Conservation (phyloP, 2,329 filamentous ascomycete genomes). For the Davidsoniella neocaledoniae region DNA sequence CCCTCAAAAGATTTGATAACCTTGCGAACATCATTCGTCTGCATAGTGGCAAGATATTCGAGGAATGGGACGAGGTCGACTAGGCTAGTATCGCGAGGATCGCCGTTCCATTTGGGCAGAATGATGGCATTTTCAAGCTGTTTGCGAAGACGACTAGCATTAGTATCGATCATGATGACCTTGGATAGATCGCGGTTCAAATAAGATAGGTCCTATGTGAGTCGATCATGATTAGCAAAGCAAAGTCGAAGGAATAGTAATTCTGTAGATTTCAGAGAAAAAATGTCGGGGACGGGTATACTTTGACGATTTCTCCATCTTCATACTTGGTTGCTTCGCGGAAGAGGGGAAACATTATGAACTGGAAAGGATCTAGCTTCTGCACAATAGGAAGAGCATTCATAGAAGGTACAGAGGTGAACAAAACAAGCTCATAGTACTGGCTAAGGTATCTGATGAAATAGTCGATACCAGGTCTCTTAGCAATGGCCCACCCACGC, state of each 20-base stretch:
- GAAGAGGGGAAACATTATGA: conserved; percentile 90
- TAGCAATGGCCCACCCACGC: conserved; percentile 88
- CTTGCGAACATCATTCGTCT: conserved; percentile 70
- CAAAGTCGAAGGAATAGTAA: background rate
- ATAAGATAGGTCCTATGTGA: conserved; percentile 75
- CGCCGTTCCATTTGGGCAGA: conserved; percentile 75
- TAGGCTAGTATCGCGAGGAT: conserved; percentile 68
- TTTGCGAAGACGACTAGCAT: conserved; percentile 61
- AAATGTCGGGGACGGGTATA: conserved; percentile 22
- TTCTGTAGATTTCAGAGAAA: background rate
- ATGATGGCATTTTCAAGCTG: conserved; percentile 97
- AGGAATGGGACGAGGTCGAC: conserved; percentile 88
- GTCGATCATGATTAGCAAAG: background rate
- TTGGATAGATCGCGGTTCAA: conserved; percentile 92
- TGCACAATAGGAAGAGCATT: conserved; percentile 76
- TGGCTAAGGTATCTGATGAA: conserved; percentile 93
- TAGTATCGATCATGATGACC: conserved; percentile 85
- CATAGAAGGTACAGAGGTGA: conserved; percentile 72
- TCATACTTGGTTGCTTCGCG: conserved; percentile 95
- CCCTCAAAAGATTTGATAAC: conserved; percentile 79
- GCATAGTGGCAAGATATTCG: conserved; percentile 92
- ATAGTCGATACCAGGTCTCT: conserved; percentile 90
- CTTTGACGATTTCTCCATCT: conserved; percentile 92
- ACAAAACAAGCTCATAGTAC: conserved; percentile 95
- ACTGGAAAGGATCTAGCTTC: conserved; percentile 87